Evolutionary conservation across 108 stramenopile genomes (phyloP), one percentile per base, ranked within the genome.

Genomic region (Pseudonitzschia delicatissima): DNA sequence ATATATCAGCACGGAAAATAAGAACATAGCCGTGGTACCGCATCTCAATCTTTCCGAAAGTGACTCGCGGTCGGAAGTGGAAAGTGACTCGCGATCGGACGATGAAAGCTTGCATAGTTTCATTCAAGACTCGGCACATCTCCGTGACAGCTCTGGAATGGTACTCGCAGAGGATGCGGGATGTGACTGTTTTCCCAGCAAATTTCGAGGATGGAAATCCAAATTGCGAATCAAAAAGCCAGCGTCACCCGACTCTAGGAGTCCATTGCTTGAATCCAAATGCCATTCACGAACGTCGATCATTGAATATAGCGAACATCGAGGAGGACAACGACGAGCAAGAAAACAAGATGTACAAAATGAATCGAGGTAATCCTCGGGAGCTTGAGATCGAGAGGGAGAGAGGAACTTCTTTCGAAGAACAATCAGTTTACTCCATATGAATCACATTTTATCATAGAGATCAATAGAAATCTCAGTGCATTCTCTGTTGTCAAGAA

Each of bases 181-280:
- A 39, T 6, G 2, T 2, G 20, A 18, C 21, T 21, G 8, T 21
- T 48, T 17, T 21, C 23, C 47, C 6, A 48, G 20, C 20, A 21
- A 17, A 48, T 21, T 21, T 48, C 47, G 13, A 23, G 17, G 47
- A 21, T 48, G 47, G 47, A 48, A 17, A 23, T 6, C 21, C 17
- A 18, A 23, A 21, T 23, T 18, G 23, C 47, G 42, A 21, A 34
- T 9, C 55, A 57, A 57, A 28, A 17, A 6, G 2, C 47, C 23
- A 8, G 20, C 20, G 23, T 21, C 2, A 48, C 17, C 21, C 8
- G 55, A 57, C 15, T 26, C 25, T n/a, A 17, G 25, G 13, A 57
- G 27, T 34, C 55, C 55, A 7, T 18, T 32, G 29, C 55, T n/a
- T 57, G 32, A 57, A 57, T 18, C 33, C 55, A n/a, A 57, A 57